Conservation (phyloP, 2,329 filamentous ascomycete genomes). For the Thielaviopsis ethacetica region DNA sequence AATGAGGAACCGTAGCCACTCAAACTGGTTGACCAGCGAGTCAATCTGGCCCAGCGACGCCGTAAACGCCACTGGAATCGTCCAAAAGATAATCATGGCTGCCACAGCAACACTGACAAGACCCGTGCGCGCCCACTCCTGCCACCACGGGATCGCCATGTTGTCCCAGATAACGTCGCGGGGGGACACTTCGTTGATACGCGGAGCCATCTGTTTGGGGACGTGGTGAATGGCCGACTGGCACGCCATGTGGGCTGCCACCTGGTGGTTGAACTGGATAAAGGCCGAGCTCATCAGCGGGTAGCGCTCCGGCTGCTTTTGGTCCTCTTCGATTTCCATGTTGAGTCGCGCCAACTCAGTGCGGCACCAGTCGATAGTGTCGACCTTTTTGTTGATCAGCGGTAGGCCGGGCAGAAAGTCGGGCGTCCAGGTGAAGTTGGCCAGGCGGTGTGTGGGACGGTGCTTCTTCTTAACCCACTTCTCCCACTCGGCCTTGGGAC, state of each 20-base stretch:
- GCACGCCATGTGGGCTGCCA: constrained; percentile 95
- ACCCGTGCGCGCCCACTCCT: constrained; percentile 57
- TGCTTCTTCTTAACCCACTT: constrained; percentile 69
- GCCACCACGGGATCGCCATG: constrained; percentile 92
- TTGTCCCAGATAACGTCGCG: constrained; percentile 94
- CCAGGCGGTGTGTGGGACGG: constrained; percentile 68
- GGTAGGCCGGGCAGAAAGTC: constrained; percentile 65
- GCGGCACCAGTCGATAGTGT: constrained; percentile 85
- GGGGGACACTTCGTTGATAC: constrained; percentile 84
- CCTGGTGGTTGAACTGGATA: constrained; percentile 95
- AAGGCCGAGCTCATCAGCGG: constrained; percentile 93
- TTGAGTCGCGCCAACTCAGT: constrained; percentile 77
- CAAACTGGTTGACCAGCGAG: constrained; percentile 44
- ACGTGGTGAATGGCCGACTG: constrained; percentile 82
- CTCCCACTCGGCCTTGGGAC: constrained; percentile 43
- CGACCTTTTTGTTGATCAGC: constrained; percentile 73
- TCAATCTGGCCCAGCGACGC: constrained; percentile 66
- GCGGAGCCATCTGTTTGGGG: constrained; percentile 83
- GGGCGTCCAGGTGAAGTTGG: constrained; percentile 37
- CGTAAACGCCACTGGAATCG: constrained; percentile 78
- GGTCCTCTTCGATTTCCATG: constrained; percentile 79
- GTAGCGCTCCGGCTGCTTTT: constrained; percentile 69
- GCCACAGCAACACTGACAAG: constrained; percentile 48
- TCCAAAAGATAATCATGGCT: constrained; percentile 75
- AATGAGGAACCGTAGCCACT: constrained; percentile 56